Base-by-base conservation (phyloP, 2,329 filamentous ascomycete species). In the Lachnellula occidentalis region DNA sequence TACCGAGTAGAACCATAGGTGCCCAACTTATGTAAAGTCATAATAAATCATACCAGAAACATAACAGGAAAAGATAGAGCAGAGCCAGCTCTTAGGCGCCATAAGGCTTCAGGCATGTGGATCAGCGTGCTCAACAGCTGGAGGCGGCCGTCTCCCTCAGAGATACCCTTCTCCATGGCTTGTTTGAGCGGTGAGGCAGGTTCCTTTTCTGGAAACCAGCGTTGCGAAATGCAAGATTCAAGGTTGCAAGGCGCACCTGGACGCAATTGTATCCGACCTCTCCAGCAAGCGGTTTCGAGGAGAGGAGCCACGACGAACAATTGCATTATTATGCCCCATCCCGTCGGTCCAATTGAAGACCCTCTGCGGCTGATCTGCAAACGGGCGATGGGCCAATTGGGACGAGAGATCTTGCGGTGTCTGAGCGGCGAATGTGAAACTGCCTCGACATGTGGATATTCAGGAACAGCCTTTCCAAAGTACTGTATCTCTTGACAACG, bases 121-220 rank as follows among this genome's bases (percentile, higher is more conserved):
- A 61, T 56, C 48, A 39, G 60, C 53, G 41, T 53, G 41, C 54
- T 56, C 48, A 49, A 11, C 43, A 55, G 50, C 46, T 58, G 53
- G 59, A 54, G 46, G 34, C n/a, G 15, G 45, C 43, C 61, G 61
- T 62, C 60, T 59, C 59, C 61, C 60, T 59, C 59, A 58, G 51
- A 52, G 11, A 31, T 9, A 31, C 27, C 27, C 8, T 31, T 8
- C 57, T 59, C 59, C 61, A 51, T 61, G 60, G 5, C 42, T 54
- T 61, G 66, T 67, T 66, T 65, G 65, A 66, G 66, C 65, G 66
- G 66, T 68, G 66, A 65, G 56, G 56, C 56, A 59, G 34, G 50
- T 45, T 50, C 45, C 11, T 7, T 43, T 61, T 55, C 57, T 61
- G 61, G 61, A 62, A 60, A 60, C 50, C 58, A 55, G 61, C 58